Base-by-base conservation (phyloP, 2,329 filamentous ascomycete species). In the Ceratocystis albifundus region DNA sequence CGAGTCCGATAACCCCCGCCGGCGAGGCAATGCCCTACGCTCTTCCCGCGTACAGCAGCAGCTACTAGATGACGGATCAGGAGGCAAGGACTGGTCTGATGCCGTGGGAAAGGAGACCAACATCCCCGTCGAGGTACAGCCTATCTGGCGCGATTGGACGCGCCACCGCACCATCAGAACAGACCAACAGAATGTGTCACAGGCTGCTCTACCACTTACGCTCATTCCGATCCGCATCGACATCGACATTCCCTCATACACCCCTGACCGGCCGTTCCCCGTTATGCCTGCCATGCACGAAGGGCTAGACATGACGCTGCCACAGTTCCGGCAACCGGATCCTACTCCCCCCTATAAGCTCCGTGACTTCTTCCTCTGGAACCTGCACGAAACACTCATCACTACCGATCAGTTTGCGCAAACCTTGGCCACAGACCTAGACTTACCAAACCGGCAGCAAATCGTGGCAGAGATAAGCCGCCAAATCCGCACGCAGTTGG, bases 351-450 rank as follows among this genome's bases (percentile, higher is more conserved):
- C 90, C 2, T 96, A 91, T 76, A 85, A 94, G 69, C 80, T 99
- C 67, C 91, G 95, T 72, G 94, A 99, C 72, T 88, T 89, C n/a
- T 97, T 99, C 72, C 78, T 96, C 64, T 99, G 94, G 94, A 99
- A 99, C 72, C 81, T 99, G 15, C 93, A 97, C 76, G 94, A 99
- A 77, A 89, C 90, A 0, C 80, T 96, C 67, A 89, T 92, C 64
- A 99, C 94, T 0, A 96, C 94, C 0, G 94, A 99, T 73, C 89
- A 96, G 73, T 99, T 97, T 74, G 94, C 94, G n/a, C 84, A 88
- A 71, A 86, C 83, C 1, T 85, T 97, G 70, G 92, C 96, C 1
- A 90, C 96, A 70, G 94, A 99, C 74, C 82, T 99, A 53, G 94
- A 99, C 74, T 83, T 99, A 53, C 93, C 93, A 3, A 87, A 89